Evolutionary conservation across 345 rosid species (phyloP).

Genomic region (Hibiscus tridactylites): DNA sequence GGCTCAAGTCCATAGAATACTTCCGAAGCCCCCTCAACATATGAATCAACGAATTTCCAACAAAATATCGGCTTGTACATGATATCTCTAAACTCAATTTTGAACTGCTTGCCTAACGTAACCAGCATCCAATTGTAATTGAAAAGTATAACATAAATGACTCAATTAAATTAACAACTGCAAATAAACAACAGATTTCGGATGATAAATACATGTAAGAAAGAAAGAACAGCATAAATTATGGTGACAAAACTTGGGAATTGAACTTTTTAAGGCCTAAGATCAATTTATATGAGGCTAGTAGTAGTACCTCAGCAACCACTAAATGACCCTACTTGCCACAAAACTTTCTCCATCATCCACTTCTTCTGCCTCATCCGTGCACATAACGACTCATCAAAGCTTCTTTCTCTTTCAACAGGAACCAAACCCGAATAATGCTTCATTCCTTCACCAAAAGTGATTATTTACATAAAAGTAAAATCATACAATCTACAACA

Average conservation of each 20-base stretch:
- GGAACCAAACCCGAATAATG: neutral
- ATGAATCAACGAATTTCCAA: slow-evolving; percentile 48
- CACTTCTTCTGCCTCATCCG: neutral
- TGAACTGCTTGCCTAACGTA: slow-evolving; percentile 34
- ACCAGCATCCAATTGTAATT: slow-evolving; percentile 26
- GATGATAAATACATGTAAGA: neutral
- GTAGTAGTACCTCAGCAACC: slow-evolving; percentile 9
- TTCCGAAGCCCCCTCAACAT: slow-evolving; percentile 39
- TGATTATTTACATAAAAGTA: slow-evolving; percentile 31
- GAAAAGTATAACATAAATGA: neutral
- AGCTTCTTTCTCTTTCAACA: slow-evolving; percentile 13
- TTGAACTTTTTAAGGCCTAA: slow-evolving; percentile 7
- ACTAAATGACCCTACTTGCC: neutral
- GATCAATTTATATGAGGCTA: slow-evolving; percentile 3
- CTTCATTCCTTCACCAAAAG: slow-evolving; percentile 13
- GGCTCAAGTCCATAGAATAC: slow-evolving; percentile 49
- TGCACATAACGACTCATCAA: slow-evolving; percentile 13
- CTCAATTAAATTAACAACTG: slow-evolving; percentile 2
- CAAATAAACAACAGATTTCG: neutral
- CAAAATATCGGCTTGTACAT: slow-evolving; percentile 24
- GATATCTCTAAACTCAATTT: slow-evolving; percentile 1
- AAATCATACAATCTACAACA: slow-evolving; percentile 24
- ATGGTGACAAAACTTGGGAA: slow-evolving; percentile 6
- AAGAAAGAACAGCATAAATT: neutral
- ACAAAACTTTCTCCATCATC: neutral